Base-by-base conservation (phyloP, 169 alveolate genomes). In the Theileria parva region DNA sequence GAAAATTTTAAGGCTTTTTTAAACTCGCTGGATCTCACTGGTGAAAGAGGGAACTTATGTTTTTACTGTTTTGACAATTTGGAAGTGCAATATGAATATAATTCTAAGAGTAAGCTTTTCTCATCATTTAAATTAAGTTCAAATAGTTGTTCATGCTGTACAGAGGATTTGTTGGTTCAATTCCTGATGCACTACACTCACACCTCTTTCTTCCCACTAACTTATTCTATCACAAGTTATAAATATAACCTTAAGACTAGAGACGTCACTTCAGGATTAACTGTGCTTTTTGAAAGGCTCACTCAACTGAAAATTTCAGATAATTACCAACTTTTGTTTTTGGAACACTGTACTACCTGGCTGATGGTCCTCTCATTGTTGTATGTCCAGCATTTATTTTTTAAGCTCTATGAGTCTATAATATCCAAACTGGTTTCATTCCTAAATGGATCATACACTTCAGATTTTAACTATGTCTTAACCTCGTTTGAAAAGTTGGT, bases 381-480 rank as follows among this genome's bases (percentile, higher is more conserved):
- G 32, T 76, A 83, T 66, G 27, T 83, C 23, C 89, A 83, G 78
- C 51, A 70, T 19, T 70, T 23, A 50, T 83, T 83, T 53, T 76
- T 72, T 63, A 73, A 71, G 3, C 39, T 83, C 0, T 83, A 83
- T 50, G 78, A 77, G 19, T 81, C 81, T 8, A 28, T 75, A 11
- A 72, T 74, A 0, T 17, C 30, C 23, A 50, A 39, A 21, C 23
- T 71, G 19, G 37, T 64, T 25, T 17, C 63, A 7, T 23, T 34
- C 32, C 60, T 68, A 23, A 68, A 44, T 28, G 77, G 60, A 37
- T 17, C 77, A 19, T 39, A 68, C 39, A 74, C 28, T 28, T 39
- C 34, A 28, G 30, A 32, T 21, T 9, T 19, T 25, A 71, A 39
- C 25, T 44, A 53, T 27, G 32, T 63, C 30, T 57, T 30, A 17